Base-by-base conservation (phyloP, 805 yeast genomes). In the Candida boidinii region DNA sequence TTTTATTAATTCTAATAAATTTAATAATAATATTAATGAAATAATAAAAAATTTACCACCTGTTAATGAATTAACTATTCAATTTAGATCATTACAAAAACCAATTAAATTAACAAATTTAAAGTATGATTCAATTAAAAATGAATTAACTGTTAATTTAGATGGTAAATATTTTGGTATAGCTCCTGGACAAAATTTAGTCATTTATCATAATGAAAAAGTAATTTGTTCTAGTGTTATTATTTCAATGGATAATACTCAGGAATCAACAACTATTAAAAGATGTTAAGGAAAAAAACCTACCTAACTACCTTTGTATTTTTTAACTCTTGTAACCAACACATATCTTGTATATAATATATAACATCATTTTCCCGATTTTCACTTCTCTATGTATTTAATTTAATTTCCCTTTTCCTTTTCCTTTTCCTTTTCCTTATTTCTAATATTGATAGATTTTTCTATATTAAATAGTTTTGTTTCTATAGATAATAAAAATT, bases 111-210 rank as follows among this genome's bases (percentile, higher is more conserved):
- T 80, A 0, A 33, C 42, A 8, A 34, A 42, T 4, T 38, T 56
- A 15, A 35, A 38, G 1, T 37, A 58, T 1, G 31, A 31, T 5
- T 17, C 28, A 10, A 27, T 46, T 12, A 31, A 32, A 9, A 42
- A 35, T 2, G 34, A 29, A 1, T 16, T 66, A 2, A 35, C 38
- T 2, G 51, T 84, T 7, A 42, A 44, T 16, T 60, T 88, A 20
- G 37, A 41, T 1, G 56, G 62, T 1, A 53, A 60, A 20, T 71
- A 72, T 22, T 58, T 86, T 30, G 96, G 95, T 0, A 73, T 92
- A 49, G 88, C 96, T 0, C 84, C 88, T 0, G 98, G 97, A 0
- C 98, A 90, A 53, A 78, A 73, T 43, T 57, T 86, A 13, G 94
- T 83, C 1, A 50, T 90, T 5, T 92, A 88, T 53, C 57, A 69